Evolutionary conservation across 805 yeast species (phyloP).

Genomic region (Brettanomyces sp.): DNA sequence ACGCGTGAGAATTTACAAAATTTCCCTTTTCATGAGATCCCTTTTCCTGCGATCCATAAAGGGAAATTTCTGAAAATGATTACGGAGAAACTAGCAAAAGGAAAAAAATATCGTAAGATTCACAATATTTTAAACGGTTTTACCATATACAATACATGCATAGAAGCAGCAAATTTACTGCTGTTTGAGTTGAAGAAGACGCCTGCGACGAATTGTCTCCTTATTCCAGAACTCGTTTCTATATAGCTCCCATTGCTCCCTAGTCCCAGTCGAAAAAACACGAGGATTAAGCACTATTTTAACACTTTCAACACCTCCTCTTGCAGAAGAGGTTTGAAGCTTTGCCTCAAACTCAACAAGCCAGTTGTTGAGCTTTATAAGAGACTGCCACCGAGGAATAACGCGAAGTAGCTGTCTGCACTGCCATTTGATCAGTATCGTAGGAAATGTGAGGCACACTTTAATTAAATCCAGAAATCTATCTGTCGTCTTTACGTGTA

Average conservation of each 20-base stretch:
- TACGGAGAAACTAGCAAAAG: too few species aligned
- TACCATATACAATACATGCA: too few species aligned
- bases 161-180: not conserved
- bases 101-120: too few species aligned
- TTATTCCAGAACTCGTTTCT: conserved; percentile 89
- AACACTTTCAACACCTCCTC: conserved; percentile 70
- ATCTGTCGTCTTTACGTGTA: conserved; percentile 32
- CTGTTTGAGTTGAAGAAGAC: conserved; percentile 11
- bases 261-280: conserved; percentile 67
- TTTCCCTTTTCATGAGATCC: too few species aligned
- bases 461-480: conserved; percentile 14
- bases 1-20: too few species aligned
- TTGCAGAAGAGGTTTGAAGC: conserved; percentile 27
- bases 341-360: conserved; percentile 15
- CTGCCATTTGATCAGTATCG: conserved; percentile 8
- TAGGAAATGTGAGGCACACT: conserved; percentile 9
- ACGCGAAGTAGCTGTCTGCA: conserved; percentile 4
- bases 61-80: too few species aligned
- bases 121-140: too few species aligned
- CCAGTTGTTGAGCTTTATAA: conserved; percentile 11
- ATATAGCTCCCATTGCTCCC: conserved; percentile 94
- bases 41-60: too few species aligned
- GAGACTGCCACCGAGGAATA: conserved; percentile 1
- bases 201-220: conserved; percentile 61
- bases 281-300: conserved; percentile 76